Evolutionary conservation across 208 protist genomes (phyloP), one percentile per base, ranked within the genome.

Genomic region (Leishmania martiniquensis): DNA sequence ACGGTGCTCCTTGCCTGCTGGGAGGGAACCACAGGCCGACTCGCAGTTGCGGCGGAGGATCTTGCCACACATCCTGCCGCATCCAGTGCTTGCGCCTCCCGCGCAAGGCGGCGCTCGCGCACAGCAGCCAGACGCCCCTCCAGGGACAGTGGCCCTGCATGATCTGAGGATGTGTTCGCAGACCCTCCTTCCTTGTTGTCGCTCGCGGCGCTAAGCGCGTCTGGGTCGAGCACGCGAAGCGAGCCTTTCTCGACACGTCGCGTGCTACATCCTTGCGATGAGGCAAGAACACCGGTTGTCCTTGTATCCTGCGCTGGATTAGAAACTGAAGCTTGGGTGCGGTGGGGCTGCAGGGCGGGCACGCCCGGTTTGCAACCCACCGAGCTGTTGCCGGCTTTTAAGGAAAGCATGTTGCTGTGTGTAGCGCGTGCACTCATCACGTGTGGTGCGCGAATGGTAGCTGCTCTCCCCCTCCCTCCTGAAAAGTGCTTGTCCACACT

Each of bases 121-220:
- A 83, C 49, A 39, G 78, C 72, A 25, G 63, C 78, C 22, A 82
- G 67, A 2, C 78, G 72, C 45, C 62, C 63, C 67, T 82, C 72
- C 66, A 75, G 54, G 9, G 78, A 78, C 12, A 29, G 44, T 45
- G 44, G 66, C 10, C 9, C 25, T 34, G 29, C 29, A 37, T 17
- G 13, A 20, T 13, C 9, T 15, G 66, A 71, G 2, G 66, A 71
- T 34, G 66, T 54, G 25, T 39, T 25, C 29, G 54, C n/a, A 47
- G 45, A 22, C 2, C 29, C 22, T 39, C 15, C 15, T 4, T 10
- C 13, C 29, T 34, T 37, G 29, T 12, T 57, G n/a, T 39, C 15
- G 13, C 15, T 39, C 32, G 4, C 42, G 17, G 20, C 44, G 32
- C n/a, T 17, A n/a, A 29, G 52, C 25, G 72, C 44, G 72, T 62